phyloP scores from a whole-genome alignment of 169 alveolate species.

The Amoebophrya sp. region DNA sequence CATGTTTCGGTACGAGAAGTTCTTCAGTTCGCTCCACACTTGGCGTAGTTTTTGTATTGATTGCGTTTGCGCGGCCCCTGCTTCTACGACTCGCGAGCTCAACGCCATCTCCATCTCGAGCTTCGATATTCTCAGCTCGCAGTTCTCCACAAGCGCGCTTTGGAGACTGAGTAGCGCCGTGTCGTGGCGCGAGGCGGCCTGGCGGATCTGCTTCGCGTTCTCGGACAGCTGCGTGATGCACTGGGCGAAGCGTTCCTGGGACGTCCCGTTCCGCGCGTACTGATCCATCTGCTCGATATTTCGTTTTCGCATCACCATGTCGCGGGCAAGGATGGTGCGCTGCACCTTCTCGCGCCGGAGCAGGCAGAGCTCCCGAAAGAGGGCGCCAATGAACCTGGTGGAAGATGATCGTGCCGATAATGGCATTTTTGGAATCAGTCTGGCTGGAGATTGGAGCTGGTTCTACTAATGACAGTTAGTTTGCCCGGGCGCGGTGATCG shows the following conservation, averaged over 20 bases:
- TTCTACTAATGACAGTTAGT: no score
- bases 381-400: no score
- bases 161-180: not conserved
- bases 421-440: no score
- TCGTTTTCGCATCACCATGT: not conserved
- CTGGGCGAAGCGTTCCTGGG: not conserved
- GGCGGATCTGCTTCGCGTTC: not conserved
- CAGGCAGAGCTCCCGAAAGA: not conserved
- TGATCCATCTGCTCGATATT: not conserved
- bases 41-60: not conserved
- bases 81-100: not conserved
- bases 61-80: not conserved
- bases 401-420: no score
- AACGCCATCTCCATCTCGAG: not conserved
- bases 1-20: not conserved
- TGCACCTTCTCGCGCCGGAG: not conserved
- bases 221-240: not conserved
- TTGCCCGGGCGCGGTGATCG: no score
- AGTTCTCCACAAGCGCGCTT: not conserved
- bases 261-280: no score
- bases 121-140: not conserved
- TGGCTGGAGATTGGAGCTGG: no score
- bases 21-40: not conserved
- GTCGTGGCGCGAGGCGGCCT: not conserved
- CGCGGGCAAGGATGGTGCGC: not conserved